phyloP scores from a whole-genome alignment of 192 early-diverging fungal genomes.

The Coemansia sp. region DNA sequence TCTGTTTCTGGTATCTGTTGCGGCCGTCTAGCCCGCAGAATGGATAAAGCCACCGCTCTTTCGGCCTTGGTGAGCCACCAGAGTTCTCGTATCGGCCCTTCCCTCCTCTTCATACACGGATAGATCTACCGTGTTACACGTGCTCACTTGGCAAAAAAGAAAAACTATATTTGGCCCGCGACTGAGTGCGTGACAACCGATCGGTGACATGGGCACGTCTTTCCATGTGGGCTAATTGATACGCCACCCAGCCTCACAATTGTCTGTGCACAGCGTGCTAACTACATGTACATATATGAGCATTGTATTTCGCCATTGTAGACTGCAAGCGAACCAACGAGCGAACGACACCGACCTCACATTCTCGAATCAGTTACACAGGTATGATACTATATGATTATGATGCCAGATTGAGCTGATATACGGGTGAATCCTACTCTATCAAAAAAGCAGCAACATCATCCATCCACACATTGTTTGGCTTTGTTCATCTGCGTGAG shows the following conservation, averaged over 20 bases:
- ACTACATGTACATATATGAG: neutral
- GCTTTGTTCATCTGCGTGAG: constrained; percentile 7
- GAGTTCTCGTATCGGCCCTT: neutral
- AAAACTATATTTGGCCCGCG: neutral
- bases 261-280: neutral
- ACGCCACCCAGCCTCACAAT: neutral
- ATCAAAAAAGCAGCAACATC: neutral
- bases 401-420: constrained; percentile 2
- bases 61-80: neutral
- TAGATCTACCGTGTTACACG: constrained; percentile 1
- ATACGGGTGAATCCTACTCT: constrained; percentile 4
- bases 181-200: neutral
- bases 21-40: neutral
- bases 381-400: constrained; percentile 8
- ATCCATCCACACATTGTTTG: neutral
- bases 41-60: neutral
- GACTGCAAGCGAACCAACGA: neutral
- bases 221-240: neutral
- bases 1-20: neutral
- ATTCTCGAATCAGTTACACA: constrained; percentile 1
- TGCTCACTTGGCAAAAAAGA: neutral
- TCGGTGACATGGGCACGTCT: too few relatives aligned
- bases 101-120: neutral
- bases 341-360: neutral
- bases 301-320: neutral